Conservation (phyloP, 305 asterid species). For the Solanum hybrid region DNA sequence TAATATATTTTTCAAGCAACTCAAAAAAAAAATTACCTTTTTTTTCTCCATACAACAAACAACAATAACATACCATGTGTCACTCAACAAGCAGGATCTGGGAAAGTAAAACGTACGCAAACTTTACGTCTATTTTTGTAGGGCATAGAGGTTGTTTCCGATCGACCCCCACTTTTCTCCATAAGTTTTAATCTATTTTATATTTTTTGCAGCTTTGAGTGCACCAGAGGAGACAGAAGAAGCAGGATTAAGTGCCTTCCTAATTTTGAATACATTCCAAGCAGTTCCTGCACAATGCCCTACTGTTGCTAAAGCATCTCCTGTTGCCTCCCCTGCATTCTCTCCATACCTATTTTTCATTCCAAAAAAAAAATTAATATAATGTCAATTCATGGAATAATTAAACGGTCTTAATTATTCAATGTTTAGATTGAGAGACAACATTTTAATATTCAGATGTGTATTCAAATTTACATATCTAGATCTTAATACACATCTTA, state of each 20-base stretch:
- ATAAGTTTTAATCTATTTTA: background rate
- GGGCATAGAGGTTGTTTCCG: background rate
- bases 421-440: no score
- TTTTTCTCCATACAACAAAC: background rate
- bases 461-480: no score
- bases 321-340: conserved; percentile 79
- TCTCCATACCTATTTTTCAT: conserved; percentile 52
- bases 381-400: background rate
- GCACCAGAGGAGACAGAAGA: conserved; percentile 37
- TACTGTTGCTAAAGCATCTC: conserved; percentile 56
- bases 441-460: no score
- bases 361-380: background rate
- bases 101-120: background rate
- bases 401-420: background rate
- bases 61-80: background rate
- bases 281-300: conserved; percentile 73
- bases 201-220: conserved; percentile 27
- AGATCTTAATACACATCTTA: background rate
- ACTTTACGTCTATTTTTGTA: background rate
- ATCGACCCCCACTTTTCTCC: background rate
- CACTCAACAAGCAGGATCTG: background rate
- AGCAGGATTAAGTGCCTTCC: conserved; percentile 69
- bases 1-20: background rate
- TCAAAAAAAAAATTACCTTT: background rate
- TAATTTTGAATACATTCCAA: conserved; percentile 71